phyloP scores from a whole-genome alignment of 148 eudicot genomes.

The Heliosperma pusillum region DNA sequence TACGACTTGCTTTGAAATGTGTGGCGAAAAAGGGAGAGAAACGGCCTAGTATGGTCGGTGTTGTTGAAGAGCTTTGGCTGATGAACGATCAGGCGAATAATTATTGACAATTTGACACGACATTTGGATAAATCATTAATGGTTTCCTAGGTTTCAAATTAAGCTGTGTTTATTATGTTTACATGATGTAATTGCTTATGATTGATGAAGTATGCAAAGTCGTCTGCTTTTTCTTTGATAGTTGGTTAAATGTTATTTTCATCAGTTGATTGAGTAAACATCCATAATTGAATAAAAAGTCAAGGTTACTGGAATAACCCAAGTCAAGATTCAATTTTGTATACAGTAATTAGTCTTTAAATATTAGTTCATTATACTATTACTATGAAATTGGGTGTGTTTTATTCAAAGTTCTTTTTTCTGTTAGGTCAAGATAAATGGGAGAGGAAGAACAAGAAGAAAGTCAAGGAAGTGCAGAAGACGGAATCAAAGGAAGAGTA shows the following conservation, averaged over 20 bases:
- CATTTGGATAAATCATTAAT: too few species aligned
- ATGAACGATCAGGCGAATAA: too few species aligned
- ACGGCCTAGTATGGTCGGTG: too few species aligned
- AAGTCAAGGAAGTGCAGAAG: neutral
- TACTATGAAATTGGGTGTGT: neutral
- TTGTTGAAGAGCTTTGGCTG: too few species aligned
- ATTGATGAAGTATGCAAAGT: neutral
- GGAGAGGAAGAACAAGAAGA: neutral
- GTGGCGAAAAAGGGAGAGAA: too few species aligned
- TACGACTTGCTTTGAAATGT: too few species aligned
- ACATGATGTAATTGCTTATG: too few species aligned
- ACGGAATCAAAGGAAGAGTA: constrained; percentile 18
- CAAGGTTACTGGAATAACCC: neutral
- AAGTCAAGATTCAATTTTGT: neutral
- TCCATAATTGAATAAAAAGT: neutral
- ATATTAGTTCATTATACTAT: too few species aligned
- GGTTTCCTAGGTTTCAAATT: too few species aligned
- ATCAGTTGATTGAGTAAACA: neutral
- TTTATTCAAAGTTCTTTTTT: neutral
- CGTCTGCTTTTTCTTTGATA: neutral
- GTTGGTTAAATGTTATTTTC: neutral
- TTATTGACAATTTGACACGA: too few species aligned
- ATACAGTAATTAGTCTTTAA: neutral
- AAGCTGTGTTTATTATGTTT: too few species aligned
- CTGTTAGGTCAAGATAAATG: constrained; percentile 5